phyloP scores from a whole-genome alignment of 139 green algal genomes.

The Gonium pectorale region DNA sequence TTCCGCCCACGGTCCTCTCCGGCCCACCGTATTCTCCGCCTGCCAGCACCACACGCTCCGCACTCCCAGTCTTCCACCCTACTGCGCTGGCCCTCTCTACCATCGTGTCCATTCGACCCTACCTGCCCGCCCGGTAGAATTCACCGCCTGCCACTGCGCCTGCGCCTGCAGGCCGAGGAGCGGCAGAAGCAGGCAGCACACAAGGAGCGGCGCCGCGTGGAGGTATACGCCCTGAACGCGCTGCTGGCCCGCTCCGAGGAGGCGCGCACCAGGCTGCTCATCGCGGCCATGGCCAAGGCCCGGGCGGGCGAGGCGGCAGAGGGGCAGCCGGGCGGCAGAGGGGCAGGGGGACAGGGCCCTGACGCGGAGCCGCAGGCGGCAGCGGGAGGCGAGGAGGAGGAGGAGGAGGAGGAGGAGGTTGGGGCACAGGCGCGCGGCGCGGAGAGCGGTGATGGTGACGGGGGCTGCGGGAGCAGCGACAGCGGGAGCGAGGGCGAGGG shows the following conservation, averaged over 20 bases:
- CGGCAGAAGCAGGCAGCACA: neutral
- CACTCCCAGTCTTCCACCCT: no score
- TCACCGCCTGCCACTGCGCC: no score
- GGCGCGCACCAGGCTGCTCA: slow-evolving; percentile 25
- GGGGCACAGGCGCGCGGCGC: neutral
- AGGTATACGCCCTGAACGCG: slow-evolving; percentile 32
- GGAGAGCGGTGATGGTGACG: neutral
- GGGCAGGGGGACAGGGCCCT: neutral
- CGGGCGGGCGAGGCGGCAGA: neutral
- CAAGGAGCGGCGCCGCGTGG: slow-evolving; percentile 28
- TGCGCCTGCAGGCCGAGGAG: slow-evolving; percentile 18
- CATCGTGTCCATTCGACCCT: no score
- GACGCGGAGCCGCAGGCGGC: no score
- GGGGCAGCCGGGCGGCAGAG: neutral
- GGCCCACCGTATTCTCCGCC: no score
- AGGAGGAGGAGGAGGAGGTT: neutral
- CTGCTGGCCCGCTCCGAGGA: slow-evolving; percentile 24
- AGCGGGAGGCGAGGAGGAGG: neutral
- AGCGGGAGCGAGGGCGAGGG: neutral
- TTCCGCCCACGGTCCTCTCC: no score
- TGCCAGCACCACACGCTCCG: no score
- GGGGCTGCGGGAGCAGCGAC: neutral
- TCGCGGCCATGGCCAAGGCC: slow-evolving; percentile 12
- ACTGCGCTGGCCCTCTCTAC: no score
- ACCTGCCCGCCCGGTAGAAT: no score